A percentile compares a stretch with the other conserved stretches of the same genome.
phyloP scores from a whole-genome alignment of 129 eudicot species.

The Glebionis coronaria region DNA sequence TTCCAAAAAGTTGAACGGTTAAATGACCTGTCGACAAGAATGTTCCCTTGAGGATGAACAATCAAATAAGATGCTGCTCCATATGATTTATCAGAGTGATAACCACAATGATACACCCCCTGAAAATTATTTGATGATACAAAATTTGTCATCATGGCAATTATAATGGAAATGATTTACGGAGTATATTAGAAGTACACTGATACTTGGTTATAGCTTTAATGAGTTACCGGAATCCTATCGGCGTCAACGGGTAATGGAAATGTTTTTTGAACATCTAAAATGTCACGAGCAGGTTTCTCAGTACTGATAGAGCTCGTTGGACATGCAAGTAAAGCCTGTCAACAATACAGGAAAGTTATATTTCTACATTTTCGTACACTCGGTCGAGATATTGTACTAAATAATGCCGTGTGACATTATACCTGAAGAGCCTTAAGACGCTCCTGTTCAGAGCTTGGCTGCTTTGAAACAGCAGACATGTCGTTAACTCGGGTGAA shows the following conservation, averaged over 20 bases:
- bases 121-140: constrained; percentile 10
- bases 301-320: constrained; percentile 69
- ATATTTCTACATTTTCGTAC: background rate
- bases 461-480: constrained; percentile 80
- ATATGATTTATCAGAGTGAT: constrained; percentile 68
- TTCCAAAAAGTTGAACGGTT: background rate
- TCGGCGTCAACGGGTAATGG: constrained; percentile 54
- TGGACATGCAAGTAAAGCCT: constrained; percentile 83
- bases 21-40: constrained; percentile 68
- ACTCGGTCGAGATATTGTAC: background rate
- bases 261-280: constrained; percentile 64
- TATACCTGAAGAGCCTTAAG: constrained; percentile 72
- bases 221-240: constrained; percentile 49
- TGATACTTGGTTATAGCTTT: constrained; percentile 2
- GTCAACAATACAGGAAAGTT: constrained; percentile 7
- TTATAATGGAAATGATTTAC: background rate
- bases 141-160: background rate
- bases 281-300: constrained; percentile 50
- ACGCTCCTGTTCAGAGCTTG: constrained; percentile 55
- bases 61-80: constrained; percentile 77
- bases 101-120: constrained; percentile 84
- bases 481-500: constrained; percentile 57
- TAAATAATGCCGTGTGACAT: background rate
- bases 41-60: constrained; percentile 69
- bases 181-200: constrained; percentile 9